Evolutionary conservation across 176 grass and related monocot species (phyloP), one percentile per base, ranked within the genome.

Genomic region (Phoenix roebelenii): DNA sequence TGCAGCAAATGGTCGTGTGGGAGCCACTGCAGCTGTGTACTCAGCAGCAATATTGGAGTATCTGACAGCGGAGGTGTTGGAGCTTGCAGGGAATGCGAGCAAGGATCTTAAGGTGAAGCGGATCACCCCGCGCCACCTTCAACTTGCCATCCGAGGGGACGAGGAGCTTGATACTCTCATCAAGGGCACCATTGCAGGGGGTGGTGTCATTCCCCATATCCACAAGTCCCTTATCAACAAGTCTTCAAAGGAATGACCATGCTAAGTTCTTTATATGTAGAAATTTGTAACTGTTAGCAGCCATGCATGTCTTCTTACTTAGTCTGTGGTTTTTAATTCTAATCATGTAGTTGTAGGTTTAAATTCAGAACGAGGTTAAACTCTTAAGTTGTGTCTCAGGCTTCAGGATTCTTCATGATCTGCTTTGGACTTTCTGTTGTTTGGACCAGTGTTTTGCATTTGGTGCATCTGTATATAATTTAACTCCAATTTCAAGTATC

Each of bases 141-240:
- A 87, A 75, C 61, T 87, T 17, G 84, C 84, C 58, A 87, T 87
- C 52, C 79, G 84, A 23, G 84, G 84, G 65, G 84, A 87, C 5
- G 84, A 87, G 63, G 84, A 87, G 52, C 84, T 87, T 0, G 84
- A 87, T 7, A 87, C 84, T 61, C 84, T 87, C 66, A 87, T 87
- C 71, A 87, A 87, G 84, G 84, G 84, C 15, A 87, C 84, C 71
- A 87, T 87, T 3, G 84, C 84, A 3, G 79, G 84, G 25, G 84
- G 84, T 54, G 84, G 84, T 61, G 84, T 87, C 28, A 87, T 87
- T 59, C 84, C 84, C 3, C 84, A 87, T 64, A 87, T 87, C 58
- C 84, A 87, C 75, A 87, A 87, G 57, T 87, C 84, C 52, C 75
- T 87, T 22, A 87, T 87, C 74, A 87, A 87, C 79, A 87, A 87